These are phyloP conservation scores for Calonectria leucothoes DNA, from an alignment of 2,329 filamentous ascomycete species.

Conservation along the genomic window DNA sequence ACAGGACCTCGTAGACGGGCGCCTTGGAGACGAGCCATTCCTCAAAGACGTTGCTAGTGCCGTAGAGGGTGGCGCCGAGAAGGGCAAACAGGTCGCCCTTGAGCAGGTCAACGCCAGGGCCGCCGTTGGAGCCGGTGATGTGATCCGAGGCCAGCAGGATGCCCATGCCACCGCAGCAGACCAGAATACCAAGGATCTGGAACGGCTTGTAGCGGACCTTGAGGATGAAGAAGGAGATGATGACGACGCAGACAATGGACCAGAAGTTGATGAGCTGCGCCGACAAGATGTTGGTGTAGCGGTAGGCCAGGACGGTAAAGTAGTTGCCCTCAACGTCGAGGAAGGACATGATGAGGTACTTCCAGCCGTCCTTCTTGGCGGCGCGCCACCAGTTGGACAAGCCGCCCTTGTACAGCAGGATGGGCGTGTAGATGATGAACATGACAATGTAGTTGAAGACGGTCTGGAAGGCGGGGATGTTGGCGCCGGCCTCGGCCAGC, in stretches of 20 bases:
- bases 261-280: constrained; percentile 98
- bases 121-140: constrained; percentile 79
- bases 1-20: constrained; percentile 92
- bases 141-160: constrained; percentile 89
- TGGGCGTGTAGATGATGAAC: constrained; percentile 82
- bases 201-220: constrained; percentile 89
- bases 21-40: constrained; percentile 92
- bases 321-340: constrained; percentile 98
- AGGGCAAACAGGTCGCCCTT: constrained; percentile 96
- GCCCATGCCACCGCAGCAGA: constrained; percentile 92
- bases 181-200: constrained; percentile 86
- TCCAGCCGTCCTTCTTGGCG: constrained; percentile 82
- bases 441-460: constrained; percentile 95
- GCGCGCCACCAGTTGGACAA: constrained; percentile 75
- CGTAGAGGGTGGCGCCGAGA: constrained; percentile 90
- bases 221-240: constrained; percentile 84
- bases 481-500: constrained; percentile 73
- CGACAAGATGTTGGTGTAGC: constrained; percentile 90
- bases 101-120: constrained; percentile 75
- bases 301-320: constrained; percentile 95
- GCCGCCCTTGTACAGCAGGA: constrained; percentile 84
- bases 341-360: constrained; percentile 92
- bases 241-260: constrained; percentile 93
- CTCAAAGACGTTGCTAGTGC: constrained; percentile 89
- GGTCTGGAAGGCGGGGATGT: constrained; percentile 94